A percentile compares a stretch with the other conserved stretches of the same genome.
These are phyloP conservation scores for Sanchytrium tribonematis DNA, from an alignment of 371 early-diverging fungal genomes.

Conservation along the genomic window DNA sequence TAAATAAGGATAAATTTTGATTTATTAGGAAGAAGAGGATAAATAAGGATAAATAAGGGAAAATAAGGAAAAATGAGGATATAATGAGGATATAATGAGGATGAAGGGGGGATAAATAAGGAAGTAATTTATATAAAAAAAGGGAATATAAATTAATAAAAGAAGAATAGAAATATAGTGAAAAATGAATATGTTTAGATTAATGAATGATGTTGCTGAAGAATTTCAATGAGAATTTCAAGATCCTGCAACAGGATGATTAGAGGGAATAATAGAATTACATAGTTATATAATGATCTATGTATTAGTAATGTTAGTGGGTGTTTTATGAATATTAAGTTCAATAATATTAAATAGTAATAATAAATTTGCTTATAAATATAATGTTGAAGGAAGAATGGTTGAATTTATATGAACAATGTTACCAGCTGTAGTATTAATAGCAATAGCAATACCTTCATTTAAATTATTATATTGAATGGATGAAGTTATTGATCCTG, in stretches of 20 bases:
- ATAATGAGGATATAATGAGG: not conserved
- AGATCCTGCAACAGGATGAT: not conserved
- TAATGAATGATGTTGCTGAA: not conserved
- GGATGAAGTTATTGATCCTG: not conserved
- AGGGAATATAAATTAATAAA: not conserved
- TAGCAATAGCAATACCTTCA: not conserved
- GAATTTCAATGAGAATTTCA: not conserved
- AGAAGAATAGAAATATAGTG: not conserved
- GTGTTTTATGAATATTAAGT: not conserved
- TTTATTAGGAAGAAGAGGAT: too few relatives aligned
- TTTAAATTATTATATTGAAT: conserved; percentile 1
- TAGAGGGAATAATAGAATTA: not conserved
- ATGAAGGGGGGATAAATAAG: too few relatives aligned
- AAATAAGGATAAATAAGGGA: not conserved
- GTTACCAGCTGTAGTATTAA: not conserved
- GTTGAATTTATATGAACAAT: not conserved
- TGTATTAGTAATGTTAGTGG: not conserved
- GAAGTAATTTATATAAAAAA: too few relatives aligned
- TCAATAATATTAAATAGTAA: not conserved
- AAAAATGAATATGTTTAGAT: not conserved
- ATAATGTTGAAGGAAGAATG: not conserved
- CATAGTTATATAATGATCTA: not conserved
- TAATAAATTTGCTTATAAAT: not conserved
- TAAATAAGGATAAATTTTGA: too few relatives aligned
- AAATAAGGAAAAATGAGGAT: not conserved